phyloP scores from a whole-genome alignment of 164 flowering plant species.

The Taxillus chinensis region DNA sequence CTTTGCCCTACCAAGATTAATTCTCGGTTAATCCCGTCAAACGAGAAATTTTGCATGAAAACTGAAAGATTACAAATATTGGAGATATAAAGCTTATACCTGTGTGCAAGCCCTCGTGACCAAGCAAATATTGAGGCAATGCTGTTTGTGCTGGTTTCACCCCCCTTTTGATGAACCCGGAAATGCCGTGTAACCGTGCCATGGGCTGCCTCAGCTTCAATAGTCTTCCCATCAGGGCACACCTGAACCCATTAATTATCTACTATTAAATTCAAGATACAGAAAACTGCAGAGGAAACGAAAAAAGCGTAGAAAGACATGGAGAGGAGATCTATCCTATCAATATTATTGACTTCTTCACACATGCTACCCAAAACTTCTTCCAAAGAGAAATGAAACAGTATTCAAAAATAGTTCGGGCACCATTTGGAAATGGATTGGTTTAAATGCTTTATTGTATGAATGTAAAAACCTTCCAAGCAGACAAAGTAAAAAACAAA shows the following conservation, averaged over 20 bases:
- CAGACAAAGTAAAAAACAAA: too few relatives aligned
- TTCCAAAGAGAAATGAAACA: too few relatives aligned
- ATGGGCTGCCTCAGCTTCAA: slow-evolving; percentile 99
- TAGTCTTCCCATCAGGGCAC: slow-evolving; percentile 98
- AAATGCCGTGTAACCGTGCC: slow-evolving; percentile 97
- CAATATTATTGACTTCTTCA: too few relatives aligned
- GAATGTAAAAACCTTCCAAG: too few relatives aligned
- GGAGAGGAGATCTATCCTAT: too few relatives aligned
- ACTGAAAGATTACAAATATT: neutral
- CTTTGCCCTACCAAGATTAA: slow-evolving; percentile 52
- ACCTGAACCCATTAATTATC: slow-evolving; percentile 34
- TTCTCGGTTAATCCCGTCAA: neutral
- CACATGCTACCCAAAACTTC: too few relatives aligned
- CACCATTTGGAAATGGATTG: too few relatives aligned
- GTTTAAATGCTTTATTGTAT: too few relatives aligned
- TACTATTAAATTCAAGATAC: neutral
- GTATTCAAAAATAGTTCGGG: too few relatives aligned
- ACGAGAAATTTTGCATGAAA: neutral
- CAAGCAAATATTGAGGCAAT: slow-evolving; percentile 99
- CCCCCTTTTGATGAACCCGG: slow-evolving; percentile 94
- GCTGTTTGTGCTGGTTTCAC: slow-evolving; percentile 98
- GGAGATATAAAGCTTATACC: slow-evolving; percentile 25
- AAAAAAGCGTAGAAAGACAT: neutral
- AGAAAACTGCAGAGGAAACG: neutral
- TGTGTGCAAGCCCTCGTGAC: slow-evolving; percentile 93